Percentiles rank a stretch among this genome's conserved stretches.
These are phyloP conservation scores for Triticum aestivum DNA, from an alignment of 176 grass and related monocot species.

Conservation along the genomic window IWGSC_CS_RefSeq_v2.1 NC_057795.1:4508405-4508904, in stretches of 20 bases:
- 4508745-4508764: slow-evolving; percentile 7
- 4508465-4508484: not conserved
- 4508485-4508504: not conserved
- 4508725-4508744: not conserved
- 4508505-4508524: not conserved
- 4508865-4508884: not conserved
- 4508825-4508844: not conserved
- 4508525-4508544: not conserved
- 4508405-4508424: not conserved
- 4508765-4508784: not conserved
- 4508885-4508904: not conserved
- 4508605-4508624: slow-evolving; percentile 47
- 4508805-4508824: not conserved
- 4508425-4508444: not conserved
- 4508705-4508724: slow-evolving; percentile 17
- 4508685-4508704: slow-evolving; percentile 70
- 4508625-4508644: slow-evolving; percentile 52
- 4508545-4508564: not conserved
- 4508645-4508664: slow-evolving; percentile 68
- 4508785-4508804: not conserved
- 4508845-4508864: not conserved
- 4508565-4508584: slow-evolving; percentile 57
- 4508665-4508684: slow-evolving; percentile 86
- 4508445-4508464: not conserved
- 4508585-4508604: slow-evolving; percentile 51